Conservation (phyloP, 1,139 yeast species). For the Petasospora fabianii region DNA sequence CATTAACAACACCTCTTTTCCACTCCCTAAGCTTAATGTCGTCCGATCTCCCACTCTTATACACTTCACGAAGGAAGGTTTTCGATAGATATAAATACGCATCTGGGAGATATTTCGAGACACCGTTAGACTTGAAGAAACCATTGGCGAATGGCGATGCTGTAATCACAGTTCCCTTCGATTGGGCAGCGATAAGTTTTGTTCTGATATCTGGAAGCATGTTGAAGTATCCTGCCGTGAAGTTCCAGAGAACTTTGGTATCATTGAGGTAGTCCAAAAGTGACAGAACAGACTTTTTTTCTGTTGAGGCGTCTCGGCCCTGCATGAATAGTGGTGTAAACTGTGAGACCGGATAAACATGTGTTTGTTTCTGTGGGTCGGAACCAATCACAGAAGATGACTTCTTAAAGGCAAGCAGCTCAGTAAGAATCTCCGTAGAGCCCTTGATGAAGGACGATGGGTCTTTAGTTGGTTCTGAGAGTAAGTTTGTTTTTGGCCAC, state of each 20-base stretch:
- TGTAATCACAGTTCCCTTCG: slow-evolving; percentile 72
- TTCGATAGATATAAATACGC: slow-evolving; percentile 81
- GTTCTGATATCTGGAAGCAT: slow-evolving; percentile 72
- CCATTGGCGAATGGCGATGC: slow-evolving; percentile 95
- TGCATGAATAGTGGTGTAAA: slow-evolving; percentile 69
- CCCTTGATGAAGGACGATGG: slow-evolving; percentile 53
- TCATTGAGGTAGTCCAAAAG: slow-evolving; percentile 57
- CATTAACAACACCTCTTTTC: slow-evolving; percentile 81
- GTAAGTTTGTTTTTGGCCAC: slow-evolving; percentile 76
- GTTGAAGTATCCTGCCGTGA: slow-evolving; percentile 97
- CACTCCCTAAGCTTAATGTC: slow-evolving; percentile 70
- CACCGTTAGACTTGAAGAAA: slow-evolving; percentile 79
- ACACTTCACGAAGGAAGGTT: slow-evolving; percentile 57
- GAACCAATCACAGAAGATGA: slow-evolving; percentile 19
- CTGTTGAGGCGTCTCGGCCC: slow-evolving; percentile 67
- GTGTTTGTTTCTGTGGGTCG: slow-evolving; percentile 42
- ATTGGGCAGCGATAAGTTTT: slow-evolving; percentile 55
- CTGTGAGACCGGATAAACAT: slow-evolving; percentile 92
- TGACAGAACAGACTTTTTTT: slow-evolving; percentile 64
- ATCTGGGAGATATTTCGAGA: slow-evolving; percentile 78
- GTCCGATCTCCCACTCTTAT: slow-evolving; percentile 40
- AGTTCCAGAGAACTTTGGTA: slow-evolving; percentile 66
- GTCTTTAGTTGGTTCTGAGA: slow-evolving; percentile 69
- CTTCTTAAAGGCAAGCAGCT: slow-evolving; percentile 43
- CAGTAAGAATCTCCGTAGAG: slow-evolving; percentile 54